These are phyloP conservation scores for Lactarius vividus DNA, from an alignment of 768 basidiomycete genomes.

Conservation along the genomic window DNA sequence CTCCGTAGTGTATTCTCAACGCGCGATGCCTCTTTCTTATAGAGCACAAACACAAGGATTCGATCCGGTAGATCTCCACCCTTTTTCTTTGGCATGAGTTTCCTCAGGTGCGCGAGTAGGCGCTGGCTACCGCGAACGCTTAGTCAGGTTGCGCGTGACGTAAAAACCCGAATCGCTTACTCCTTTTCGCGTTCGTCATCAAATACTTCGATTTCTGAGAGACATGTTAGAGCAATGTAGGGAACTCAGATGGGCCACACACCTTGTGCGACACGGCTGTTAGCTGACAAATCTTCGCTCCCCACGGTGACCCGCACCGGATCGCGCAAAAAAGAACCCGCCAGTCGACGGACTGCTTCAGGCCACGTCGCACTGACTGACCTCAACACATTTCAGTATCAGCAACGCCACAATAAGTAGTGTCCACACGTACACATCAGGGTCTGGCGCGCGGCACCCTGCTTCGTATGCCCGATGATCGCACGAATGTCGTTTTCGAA, in stretches of 20 bases:
- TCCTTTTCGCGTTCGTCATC: slow-evolving; percentile 84
- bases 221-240: background rate
- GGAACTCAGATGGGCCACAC: background rate
- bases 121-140: slow-evolving; percentile 47
- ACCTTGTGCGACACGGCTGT: slow-evolving; percentile 87
- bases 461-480: slow-evolving; percentile 77
- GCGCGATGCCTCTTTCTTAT: slow-evolving; percentile 96
- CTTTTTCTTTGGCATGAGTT: slow-evolving; percentile 60
- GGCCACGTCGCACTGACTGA: slow-evolving; percentile 99
- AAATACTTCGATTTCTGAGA: slow-evolving; percentile 75
- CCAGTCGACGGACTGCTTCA: slow-evolving; percentile 85
- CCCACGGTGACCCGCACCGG: slow-evolving; percentile 93
- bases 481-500: slow-evolving; percentile 96
- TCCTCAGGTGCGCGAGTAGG: slow-evolving; percentile 53
- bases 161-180: slow-evolving; percentile 42
- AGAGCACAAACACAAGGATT: slow-evolving; percentile 89
- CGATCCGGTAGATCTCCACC: slow-evolving; percentile 57
- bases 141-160: background rate
- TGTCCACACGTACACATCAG: slow-evolving; percentile 74
- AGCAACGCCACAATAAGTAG: background rate
- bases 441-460: slow-evolving; percentile 73
- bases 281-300: slow-evolving; percentile 91
- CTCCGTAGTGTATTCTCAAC: slow-evolving; percentile 75
- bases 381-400: background rate
- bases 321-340: slow-evolving; percentile 79